Base-by-base conservation (phyloP, 2,329 filamentous ascomycete genomes). In the Stachybotrys echinatus region DNA sequence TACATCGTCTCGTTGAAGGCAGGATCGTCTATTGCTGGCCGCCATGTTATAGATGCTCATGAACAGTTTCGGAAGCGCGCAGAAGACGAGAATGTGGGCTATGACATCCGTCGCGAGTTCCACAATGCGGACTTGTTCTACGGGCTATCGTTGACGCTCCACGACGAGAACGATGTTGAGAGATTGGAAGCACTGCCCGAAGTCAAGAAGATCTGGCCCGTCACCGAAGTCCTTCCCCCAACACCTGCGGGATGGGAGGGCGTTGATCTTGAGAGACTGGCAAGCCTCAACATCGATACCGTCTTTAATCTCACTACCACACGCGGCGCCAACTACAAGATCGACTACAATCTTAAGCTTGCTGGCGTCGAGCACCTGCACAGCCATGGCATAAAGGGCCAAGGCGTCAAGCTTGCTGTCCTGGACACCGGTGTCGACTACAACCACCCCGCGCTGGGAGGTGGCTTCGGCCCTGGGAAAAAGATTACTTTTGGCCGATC, bases 1-100 rank as follows among this genome's bases (percentile, higher is more conserved):
- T 52, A 52, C 44, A 52, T 52, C 20, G 44, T 52, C 31, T 42
- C 47, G 47, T 48, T 52, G 34, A 46, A 50, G 43, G 17, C 27
- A 2, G 45, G 46, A 18, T 23, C 47, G 19, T 49, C 47, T 27
- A 20, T 52, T 27, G 39, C 23, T n/a, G 47, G 47, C 38, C 50
- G 47, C 40, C 47, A 42, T 3, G 39, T 44, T 23, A n/a, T n/a
- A n/a, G 23, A 39, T 17, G 14, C 23, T 4, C 50, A 52, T 39
- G 48, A 37, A 20, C 42, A 31, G 27, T 52, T 52, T 48, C 48
- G 48, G 23, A 50, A 47, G 38, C 50, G 50, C n/a, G 50, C 50
- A 17, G 47, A 22, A 8, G 50, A 49, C 23, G 50, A 47, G 38
- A 48, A 52, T 22, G 38, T 52, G 7, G 43, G 47, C 10, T 52